These are phyloP conservation scores for Umbelopsis isabellina DNA, from an alignment of 192 early-diverging fungal genomes.

Conservation along the genomic window DNA sequence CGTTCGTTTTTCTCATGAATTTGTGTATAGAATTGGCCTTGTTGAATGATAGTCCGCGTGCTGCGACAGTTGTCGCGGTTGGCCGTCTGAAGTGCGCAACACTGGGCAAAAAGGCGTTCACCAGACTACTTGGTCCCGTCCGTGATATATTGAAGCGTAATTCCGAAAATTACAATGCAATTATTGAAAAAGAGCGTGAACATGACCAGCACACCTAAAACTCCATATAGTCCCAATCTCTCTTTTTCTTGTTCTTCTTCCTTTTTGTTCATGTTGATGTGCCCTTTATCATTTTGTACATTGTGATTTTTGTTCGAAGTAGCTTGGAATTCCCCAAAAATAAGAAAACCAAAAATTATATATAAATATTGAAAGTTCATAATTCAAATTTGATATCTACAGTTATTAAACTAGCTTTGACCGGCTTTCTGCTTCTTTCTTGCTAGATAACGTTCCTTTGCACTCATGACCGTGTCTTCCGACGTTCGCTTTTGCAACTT, in stretches of 20 bases:
- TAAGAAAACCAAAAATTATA: slow-evolving; percentile 1
- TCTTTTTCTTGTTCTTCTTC: not conserved
- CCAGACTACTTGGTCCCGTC: slow-evolving; percentile 91
- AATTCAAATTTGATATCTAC: not conserved
- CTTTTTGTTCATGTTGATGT: not conserved
- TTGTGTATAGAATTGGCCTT: slow-evolving; percentile 83
- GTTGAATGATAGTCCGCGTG: slow-evolving; percentile 90
- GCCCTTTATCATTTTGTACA: not conserved
- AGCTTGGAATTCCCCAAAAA: not conserved
- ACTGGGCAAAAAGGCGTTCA: slow-evolving; percentile 96
- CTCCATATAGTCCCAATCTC: not conserved
- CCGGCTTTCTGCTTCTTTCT: slow-evolving; percentile 47
- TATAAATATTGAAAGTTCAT: not conserved
- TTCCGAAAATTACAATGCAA: slow-evolving; percentile 82
- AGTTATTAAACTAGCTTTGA: not conserved
- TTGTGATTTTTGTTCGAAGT: not conserved
- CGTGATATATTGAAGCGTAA: slow-evolving; percentile 97
- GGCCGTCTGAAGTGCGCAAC: slow-evolving; percentile 95
- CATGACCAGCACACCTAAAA: not conserved
- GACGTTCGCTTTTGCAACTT: slow-evolving; percentile 49
- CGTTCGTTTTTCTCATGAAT: not conserved
- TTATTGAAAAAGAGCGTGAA: slow-evolving; percentile 40
- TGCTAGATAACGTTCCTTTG: slow-evolving; percentile 55
- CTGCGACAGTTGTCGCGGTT: slow-evolving; percentile 86
- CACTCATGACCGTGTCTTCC: slow-evolving; percentile 50